Evolutionary conservation across 768 basidiomycete species (phyloP).

Genomic region (Glaciozyma martinii): DNA sequence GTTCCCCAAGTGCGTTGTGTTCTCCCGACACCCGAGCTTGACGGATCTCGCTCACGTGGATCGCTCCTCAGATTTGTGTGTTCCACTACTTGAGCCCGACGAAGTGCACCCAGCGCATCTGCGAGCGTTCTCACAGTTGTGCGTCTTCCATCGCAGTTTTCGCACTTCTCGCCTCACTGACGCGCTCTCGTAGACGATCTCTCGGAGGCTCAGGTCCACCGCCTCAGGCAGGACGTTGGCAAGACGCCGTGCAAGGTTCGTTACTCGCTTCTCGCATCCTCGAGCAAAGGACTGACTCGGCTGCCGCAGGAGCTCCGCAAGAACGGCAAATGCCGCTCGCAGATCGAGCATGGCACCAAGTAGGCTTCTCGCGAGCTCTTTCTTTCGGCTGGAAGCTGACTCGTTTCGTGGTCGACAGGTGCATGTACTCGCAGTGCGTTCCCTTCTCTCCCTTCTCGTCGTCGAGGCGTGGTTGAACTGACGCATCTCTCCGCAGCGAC

Average conservation of each 20-base stretch:
- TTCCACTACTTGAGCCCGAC: neutral
- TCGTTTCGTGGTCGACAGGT: too few species aligned
- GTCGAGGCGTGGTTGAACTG: too few species aligned
- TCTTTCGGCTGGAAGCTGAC: too few species aligned
- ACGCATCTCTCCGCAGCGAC: too few species aligned
- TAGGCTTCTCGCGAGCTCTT: neutral
- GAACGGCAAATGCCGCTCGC: neutral
- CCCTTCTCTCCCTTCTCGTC: too few species aligned
- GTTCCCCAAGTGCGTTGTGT: neutral
- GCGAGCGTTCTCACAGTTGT: neutral
- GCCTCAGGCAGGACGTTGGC: neutral
- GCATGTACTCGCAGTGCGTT: too few species aligned
- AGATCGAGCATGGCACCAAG: neutral
- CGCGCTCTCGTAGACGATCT: neutral
- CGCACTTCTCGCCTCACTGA: neutral
- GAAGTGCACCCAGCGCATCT: neutral
- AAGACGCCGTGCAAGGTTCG: neutral
- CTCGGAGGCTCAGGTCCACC: neutral
- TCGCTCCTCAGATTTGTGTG: neutral
- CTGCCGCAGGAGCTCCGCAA: neutral
- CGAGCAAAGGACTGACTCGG: neutral
- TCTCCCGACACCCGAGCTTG: neutral
- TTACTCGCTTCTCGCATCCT: neutral
- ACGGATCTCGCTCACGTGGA: neutral
- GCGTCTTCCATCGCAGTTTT: neutral